Evolutionary conservation across 768 basidiomycete species (phyloP).

Genomic region (Baorangia bicolor): DNA sequence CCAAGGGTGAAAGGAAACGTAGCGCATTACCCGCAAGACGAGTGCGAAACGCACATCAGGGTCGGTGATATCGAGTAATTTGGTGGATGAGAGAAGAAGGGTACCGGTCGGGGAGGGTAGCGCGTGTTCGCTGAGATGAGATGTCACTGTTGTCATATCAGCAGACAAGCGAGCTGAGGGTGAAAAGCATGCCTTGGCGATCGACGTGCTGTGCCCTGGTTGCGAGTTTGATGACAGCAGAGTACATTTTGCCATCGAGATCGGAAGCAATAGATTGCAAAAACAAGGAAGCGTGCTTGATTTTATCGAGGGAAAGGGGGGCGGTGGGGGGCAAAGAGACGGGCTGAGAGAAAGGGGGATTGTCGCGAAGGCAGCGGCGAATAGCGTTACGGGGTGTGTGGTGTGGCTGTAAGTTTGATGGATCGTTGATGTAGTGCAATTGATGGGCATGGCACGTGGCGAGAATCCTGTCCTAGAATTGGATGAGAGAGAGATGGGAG

Average conservation of each 20-base stretch:
- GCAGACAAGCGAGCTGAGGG: not conserved
- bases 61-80: conserved; percentile 36
- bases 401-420: conserved; percentile 72
- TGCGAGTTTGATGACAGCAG: conserved; percentile 38
- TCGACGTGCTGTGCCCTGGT: conserved; percentile 42
- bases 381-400: conserved; percentile 73
- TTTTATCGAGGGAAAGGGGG: conserved; percentile 30
- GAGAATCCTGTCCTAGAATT: conserved; percentile 68
- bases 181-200: conserved; percentile 38
- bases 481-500: not conserved
- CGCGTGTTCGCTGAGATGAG: conserved; percentile 35
- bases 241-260: conserved; percentile 35
- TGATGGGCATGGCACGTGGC: conserved; percentile 68
- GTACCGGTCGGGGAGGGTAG: conserved; percentile 50
- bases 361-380: conserved; percentile 42
- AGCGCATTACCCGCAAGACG: conserved; percentile 60
- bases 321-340: conserved; percentile 31
- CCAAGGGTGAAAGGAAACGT: conserved; percentile 74
- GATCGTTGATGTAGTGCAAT: conserved; percentile 62
- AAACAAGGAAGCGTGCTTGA: conserved; percentile 32
- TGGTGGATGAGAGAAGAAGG: conserved; percentile 42
- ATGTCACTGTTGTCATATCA: conserved; percentile 39
- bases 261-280: conserved; percentile 35
- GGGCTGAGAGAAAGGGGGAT: conserved; percentile 12
- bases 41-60: conserved; percentile 39